These are phyloP conservation scores for Lasiosphaeria hispida DNA, from an alignment of 495 filamentous ascomycete genomes.

Conservation along the genomic window DNA sequence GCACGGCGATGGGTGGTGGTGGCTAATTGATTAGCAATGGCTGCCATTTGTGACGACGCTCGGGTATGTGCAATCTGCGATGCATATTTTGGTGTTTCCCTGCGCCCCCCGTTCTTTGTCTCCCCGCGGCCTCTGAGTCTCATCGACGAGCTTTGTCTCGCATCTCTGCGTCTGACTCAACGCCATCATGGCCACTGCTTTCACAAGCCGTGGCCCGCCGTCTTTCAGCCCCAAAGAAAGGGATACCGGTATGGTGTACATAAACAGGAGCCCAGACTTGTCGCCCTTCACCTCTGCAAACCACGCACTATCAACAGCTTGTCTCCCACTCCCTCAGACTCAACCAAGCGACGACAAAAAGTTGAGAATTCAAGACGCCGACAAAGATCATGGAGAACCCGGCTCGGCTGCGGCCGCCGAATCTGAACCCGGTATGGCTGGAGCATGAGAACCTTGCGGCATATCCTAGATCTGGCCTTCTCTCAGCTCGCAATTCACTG, in stretches of 20 bases:
- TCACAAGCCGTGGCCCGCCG: slow-evolving; percentile 8
- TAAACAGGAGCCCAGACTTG: slow-evolving; percentile 12
- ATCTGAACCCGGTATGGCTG: slow-evolving; percentile 40
- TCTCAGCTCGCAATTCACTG: slow-evolving; percentile 23
- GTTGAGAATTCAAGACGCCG: not conserved
- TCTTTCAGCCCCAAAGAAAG: slow-evolving; percentile 24
- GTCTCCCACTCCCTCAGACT: not conserved
- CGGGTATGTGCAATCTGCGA: slow-evolving; percentile 12
- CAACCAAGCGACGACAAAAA: not conserved
- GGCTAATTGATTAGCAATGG: slow-evolving; percentile 1
- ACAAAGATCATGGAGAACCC: slow-evolving; percentile 26
- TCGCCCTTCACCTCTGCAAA: not conserved
- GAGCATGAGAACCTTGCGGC: slow-evolving; percentile 21
- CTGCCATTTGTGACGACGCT: not conserved
- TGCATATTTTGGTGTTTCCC: slow-evolving; percentile 5
- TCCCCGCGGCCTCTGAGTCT: not conserved
- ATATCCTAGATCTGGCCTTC: slow-evolving; percentile 14
- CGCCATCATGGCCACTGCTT: slow-evolving; percentile 19
- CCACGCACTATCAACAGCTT: not conserved
- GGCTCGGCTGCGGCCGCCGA: slow-evolving; percentile 33
- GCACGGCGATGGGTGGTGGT: not conserved
- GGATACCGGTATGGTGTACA: slow-evolving; percentile 15
- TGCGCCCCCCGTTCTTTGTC: slow-evolving; percentile 22
- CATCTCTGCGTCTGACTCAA: slow-evolving; percentile 28
- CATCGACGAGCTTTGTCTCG: slow-evolving; percentile 29